These are phyloP conservation scores for Agastache rugosa DNA, from an alignment of 257 asterid species.

Conservation along the genomic window DNA sequence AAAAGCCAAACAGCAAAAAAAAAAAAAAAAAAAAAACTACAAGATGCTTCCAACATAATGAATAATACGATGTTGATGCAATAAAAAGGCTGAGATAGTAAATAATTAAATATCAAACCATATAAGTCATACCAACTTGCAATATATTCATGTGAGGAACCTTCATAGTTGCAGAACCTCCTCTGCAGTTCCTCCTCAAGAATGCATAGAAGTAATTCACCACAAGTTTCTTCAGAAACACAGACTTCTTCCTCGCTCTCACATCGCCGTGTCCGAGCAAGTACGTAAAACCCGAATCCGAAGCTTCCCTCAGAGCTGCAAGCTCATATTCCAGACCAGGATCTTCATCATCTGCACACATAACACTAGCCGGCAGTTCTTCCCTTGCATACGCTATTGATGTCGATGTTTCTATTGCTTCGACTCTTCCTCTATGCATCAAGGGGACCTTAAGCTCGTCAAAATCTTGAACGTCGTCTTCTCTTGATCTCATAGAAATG, in stretches of 20 bases:
- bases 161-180: conserved; percentile 88
- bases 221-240: conserved; percentile 76
- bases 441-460: conserved; percentile 65
- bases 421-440: conserved; percentile 50
- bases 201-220: conserved; percentile 87
- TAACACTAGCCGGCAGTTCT: conserved; percentile 55
- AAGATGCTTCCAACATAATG: not conserved
- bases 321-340: conserved; percentile 89
- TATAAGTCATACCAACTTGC: conserved; percentile 83
- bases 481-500: conserved; percentile 51
- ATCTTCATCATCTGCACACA: conserved; percentile 71
- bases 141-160: conserved; percentile 87
- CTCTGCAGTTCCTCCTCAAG: conserved; percentile 91
- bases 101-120: conserved; percentile 59
- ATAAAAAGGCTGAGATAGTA: not conserved
- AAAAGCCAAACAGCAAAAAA: not conserved
- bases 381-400: conserved; percentile 29
- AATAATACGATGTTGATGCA: not conserved
- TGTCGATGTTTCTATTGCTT: conserved; percentile 35
- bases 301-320: conserved; percentile 75
- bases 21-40: not conserved
- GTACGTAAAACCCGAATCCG: conserved; percentile 81
- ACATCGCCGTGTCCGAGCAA: conserved; percentile 89
- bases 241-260: conserved; percentile 80
- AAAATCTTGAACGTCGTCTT: conserved; percentile 44